Percentiles rank a stretch among this genome's conserved stretches.
These are phyloP conservation scores for Oenanthe javanica DNA, from an alignment of 140 eudicot species.

Conservation along the genomic window DNA sequence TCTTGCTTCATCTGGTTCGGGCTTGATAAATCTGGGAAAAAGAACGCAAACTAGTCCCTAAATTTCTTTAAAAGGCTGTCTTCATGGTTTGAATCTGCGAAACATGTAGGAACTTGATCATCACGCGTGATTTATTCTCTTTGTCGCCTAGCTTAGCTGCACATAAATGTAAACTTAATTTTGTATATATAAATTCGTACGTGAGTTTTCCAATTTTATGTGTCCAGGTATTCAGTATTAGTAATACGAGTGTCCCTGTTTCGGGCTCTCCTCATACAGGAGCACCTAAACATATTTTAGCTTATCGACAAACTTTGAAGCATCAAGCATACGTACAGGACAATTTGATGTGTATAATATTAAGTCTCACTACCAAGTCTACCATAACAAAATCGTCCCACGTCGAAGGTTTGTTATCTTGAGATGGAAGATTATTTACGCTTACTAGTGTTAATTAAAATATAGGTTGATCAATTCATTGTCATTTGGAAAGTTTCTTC, in stretches of 20 bases:
- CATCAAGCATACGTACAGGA: no score
- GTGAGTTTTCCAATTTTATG: not conserved
- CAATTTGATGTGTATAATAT: no score
- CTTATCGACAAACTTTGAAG: no score
- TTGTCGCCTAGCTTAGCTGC: not conserved
- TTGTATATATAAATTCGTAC: not conserved
- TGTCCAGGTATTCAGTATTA: not conserved
- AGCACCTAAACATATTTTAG: no score
- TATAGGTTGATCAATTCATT: not conserved
- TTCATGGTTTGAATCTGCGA: not conserved
- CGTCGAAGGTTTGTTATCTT: not conserved
- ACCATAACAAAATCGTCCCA: not conserved
- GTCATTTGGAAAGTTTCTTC: not conserved
- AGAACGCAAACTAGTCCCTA: not conserved
- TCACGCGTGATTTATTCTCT: not conserved
- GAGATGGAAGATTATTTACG: not conserved
- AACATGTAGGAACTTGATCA: not conserved
- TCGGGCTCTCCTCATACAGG: no score
- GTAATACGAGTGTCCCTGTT: no score
- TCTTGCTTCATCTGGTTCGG: not conserved
- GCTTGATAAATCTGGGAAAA: not conserved
- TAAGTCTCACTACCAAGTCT: not conserved
- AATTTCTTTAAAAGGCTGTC: not conserved
- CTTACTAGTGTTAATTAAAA: not conserved
- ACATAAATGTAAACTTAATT: not conserved